Base-by-base conservation (phyloP, 164 flowering plant species). In the Annona cherimola region DNA sequence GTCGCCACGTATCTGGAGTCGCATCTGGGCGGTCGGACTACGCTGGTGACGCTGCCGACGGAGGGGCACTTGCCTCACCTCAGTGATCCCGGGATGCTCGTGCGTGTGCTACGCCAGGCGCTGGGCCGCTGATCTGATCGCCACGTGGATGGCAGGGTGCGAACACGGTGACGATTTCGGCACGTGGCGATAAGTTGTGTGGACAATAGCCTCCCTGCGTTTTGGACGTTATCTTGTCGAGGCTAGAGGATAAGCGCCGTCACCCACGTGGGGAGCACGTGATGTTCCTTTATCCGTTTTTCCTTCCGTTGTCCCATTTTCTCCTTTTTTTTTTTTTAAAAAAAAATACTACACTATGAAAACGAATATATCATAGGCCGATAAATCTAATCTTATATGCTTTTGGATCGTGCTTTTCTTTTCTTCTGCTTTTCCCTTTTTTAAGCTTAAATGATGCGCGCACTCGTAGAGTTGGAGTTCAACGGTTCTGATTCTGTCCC, bases 11-110 rank as follows among this genome's bases (percentile, higher is more conserved):
- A 96, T 72, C 69, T 96, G 20, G 74, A 79, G 70, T 75, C 78
- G 61, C 90, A 90, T 75, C 81, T 93, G 11, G 99, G 98, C 2
- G 96, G 97, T 14, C 78, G 81, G 77, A 92, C 68, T 75, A 89
- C 92, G 45, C 83, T 96, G 63, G 89, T 84, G 81, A 79, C 82
- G 63, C 72, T 96, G 66, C 79, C 78, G 39, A 83, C 90, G 0
- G 98, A 93, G 61, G 99, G 99, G 0, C 99, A 96, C 74, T 81
- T 96, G 74, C 99, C 97, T 11, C 98, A 93, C 77, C 80, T 96
- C 61, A 87, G 90, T 64, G 97, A 96, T 0, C 99, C 97, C n/a
- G 73, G 75, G 3, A 65, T 89, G 61, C 78, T 96, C 65, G 89
- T 83, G 5, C 83, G 35, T 14, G 84, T 81, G 19, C 84, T 93